Evolutionary conservation across 2,329 filamentous ascomycete genomes (phyloP), one percentile per base, ranked within the genome.

Genomic region (Tympanopsis confertula): DNA sequence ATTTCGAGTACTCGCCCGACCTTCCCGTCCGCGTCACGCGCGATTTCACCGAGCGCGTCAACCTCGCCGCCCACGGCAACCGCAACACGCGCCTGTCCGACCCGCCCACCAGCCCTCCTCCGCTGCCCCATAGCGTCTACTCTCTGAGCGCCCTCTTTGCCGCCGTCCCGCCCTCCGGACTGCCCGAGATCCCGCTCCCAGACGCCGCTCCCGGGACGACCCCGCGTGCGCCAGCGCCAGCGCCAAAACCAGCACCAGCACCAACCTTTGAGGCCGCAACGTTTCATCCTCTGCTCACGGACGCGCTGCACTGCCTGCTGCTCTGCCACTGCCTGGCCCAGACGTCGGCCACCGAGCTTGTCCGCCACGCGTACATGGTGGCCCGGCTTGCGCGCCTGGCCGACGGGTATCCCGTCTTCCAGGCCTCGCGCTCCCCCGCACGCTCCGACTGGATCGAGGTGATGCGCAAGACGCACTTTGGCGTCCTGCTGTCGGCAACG

Each of bases 371-470:
- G 0, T 71, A 86, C 61, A 91, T 88, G 71, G 85, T 82, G 4
- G 82, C 85, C 13, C 77, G 85, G 4, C 67, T 91, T 2, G 70
- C 75, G 4, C 72, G 84, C 15, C 68, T 91, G 18, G 78, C 75
- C 36, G 82, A 91, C 48, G 85, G 84, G 3, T 88, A 86, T 47
- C 86, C 86, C 0, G 72, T 89, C 36, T 89, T 93, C 51, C 77
- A 87, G 44, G 69, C 78, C 1, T 77, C 79, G 18, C 69, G 81
- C 36, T 82, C 75, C 3, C 78, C 82, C 1, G 78, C 82, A 2
- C 76, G 83, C 37, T 73, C 79, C 3, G 86, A 93, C 57, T 93
- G 85, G 85, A 74, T 81, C 35, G 82, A 89, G 56, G 67, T 89
- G 0, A 56, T 91, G 7, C 71, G 78, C 0, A 71, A 74, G 20